Percentiles rank a stretch among this genome's conserved stretches.
Conservation (phyloP, 2,329 filamentous ascomycete genomes). For the Epichloe scottii region DNA sequence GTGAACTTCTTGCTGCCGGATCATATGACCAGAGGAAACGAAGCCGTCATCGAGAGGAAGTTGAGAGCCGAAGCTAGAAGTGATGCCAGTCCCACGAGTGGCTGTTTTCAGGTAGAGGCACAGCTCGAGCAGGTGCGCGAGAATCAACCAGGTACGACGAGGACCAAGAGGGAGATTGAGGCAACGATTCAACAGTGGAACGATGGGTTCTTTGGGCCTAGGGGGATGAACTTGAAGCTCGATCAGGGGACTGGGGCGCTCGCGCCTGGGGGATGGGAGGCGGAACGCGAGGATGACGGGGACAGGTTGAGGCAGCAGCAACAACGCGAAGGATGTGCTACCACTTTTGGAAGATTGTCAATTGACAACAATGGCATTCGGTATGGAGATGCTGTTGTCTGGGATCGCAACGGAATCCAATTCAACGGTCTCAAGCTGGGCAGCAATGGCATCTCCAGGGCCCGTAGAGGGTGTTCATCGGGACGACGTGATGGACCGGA, state of each 20-base stretch:
- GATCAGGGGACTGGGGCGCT: slow-evolving; percentile 10
- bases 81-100: slow-evolving; percentile 15
- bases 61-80: slow-evolving; percentile 26
- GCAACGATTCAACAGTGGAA: slow-evolving; percentile 42
- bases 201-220: slow-evolving; percentile 39
- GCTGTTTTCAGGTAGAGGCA: slow-evolving; percentile 22
- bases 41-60: slow-evolving; percentile 36
- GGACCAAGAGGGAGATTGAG: slow-evolving; percentile 20
- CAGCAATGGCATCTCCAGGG: slow-evolving; percentile 23
- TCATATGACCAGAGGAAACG: slow-evolving; percentile 30
- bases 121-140: slow-evolving; percentile 26
- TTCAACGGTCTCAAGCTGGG: slow-evolving; percentile 33
- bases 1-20: slow-evolving; percentile 42
- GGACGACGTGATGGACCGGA: not conserved
- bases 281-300: slow-evolving; percentile 10
- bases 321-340: slow-evolving; percentile 5
- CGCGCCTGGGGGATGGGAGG: slow-evolving; percentile 16
- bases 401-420: slow-evolving; percentile 31
- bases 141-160: slow-evolving; percentile 12
- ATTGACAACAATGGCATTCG: slow-evolving; percentile 31
- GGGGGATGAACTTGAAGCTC: slow-evolving; percentile 32
- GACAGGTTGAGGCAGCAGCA: slow-evolving; percentile 4
- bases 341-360: slow-evolving; percentile 21
- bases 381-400: slow-evolving; percentile 30
- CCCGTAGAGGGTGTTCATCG: not conserved